Base-by-base conservation (phyloP, 805 yeast species). In the Torulaspora gathmanii region DNA sequence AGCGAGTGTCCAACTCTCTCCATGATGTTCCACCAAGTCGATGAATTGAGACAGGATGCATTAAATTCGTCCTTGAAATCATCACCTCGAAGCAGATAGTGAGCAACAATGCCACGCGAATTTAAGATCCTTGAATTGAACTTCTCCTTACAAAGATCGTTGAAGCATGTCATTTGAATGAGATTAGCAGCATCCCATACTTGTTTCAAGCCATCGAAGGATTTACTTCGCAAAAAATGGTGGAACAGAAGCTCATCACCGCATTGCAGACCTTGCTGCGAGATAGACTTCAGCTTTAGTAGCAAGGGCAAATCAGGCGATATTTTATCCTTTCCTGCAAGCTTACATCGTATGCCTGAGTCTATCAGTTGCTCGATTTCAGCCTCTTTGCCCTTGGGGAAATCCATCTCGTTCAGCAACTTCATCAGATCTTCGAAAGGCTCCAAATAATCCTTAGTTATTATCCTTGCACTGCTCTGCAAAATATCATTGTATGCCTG, bases 361-460 rank as follows among this genome's bases (percentile, higher is more conserved):
- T 47, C 38, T 31, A 63, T 44, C 29, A 55, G 29, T 46, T 54
- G 45, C 34, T 55, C 56, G 36, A 60, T 60, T 51, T 68, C 70
- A 2, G 44, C 45, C 28, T 57, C 53, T 43, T 66, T 65, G 12
- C 57, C 55, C 3, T 50, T 44, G 2, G 70, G 68, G 36, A 66
- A 58, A 13, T 59, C 58, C 51, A 65, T 63, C 28, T 52, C 47
- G 8, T 56, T 39, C 9, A 63, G 42, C 40, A 70, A 66, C 15
- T 61, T 45, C 30, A 56, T 60, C 11, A 68, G 42, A 33, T 71
- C 72, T 34, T 68, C 68, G 51, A 63, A 71, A 13, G 70, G 60
- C 39, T 78, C 69, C 22, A 72, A 52, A 44, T 51, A 58, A 40
- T 44, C 54, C 37, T 33, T 45, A 52, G 63, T 49, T 4, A 61